Evolutionary conservation across 2,329 filamentous ascomycete genomes (phyloP).

Genomic region (Microdochium paspali): DNA sequence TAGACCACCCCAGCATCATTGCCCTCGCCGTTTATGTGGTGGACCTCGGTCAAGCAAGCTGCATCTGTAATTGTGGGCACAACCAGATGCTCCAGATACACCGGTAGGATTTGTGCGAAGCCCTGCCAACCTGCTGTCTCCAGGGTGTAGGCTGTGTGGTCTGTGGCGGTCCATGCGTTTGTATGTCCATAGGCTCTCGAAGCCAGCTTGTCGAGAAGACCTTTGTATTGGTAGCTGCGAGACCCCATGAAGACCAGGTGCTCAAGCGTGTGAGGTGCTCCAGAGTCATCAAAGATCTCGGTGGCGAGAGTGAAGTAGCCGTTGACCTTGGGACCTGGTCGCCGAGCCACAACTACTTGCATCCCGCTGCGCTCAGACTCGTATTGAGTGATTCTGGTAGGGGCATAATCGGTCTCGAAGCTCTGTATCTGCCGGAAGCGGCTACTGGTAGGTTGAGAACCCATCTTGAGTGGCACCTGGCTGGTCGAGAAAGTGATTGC

Average conservation of each 20-base stretch:
- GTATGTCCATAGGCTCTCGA: conserved; percentile 88
- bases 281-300: conserved; percentile 95
- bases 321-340: conserved; percentile 87
- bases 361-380: conserved; percentile 90
- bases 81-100: conserved; percentile 92
- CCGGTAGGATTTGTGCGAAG: conserved; percentile 86
- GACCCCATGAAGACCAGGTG: conserved; percentile 85
- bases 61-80: conserved; percentile 87
- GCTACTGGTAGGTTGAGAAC: conserved; percentile 34
- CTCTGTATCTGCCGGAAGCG: conserved; percentile 78
- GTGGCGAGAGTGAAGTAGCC: conserved; percentile 95
- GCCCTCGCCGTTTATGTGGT: conserved; percentile 87
- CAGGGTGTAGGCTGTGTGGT: conserved; percentile 92
- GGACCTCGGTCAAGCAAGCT: conserved; percentile 89
- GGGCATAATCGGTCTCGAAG: conserved; percentile 85
- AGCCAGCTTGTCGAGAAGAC: conserved; percentile 86
- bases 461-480: conserved; percentile 36
- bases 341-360: conserved; percentile 85
- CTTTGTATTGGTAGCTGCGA: conserved; percentile 88
- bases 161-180: conserved; percentile 94
- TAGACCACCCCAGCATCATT: conserved; percentile 97
- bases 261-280: conserved; percentile 80
- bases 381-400: conserved; percentile 86
- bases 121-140: conserved; percentile 96
- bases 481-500: conserved; percentile 5